Conservation (phyloP, 495 filamentous ascomycete species). For the Trichoderma reesei region DNA sequence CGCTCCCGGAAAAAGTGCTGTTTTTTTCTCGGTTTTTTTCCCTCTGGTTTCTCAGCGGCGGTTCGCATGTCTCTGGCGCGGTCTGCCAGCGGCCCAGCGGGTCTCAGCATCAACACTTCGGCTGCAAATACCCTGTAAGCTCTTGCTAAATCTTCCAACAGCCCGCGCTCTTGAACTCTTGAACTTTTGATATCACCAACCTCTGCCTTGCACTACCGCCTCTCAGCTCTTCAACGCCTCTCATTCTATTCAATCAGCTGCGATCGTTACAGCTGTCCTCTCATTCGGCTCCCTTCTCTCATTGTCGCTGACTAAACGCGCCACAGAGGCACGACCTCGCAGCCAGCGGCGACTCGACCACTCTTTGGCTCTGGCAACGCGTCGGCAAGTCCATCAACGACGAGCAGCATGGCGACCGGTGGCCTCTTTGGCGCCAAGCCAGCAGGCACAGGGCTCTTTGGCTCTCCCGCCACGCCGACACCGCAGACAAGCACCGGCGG, state of each 20-base stretch:
- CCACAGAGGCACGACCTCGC: conserved; percentile 28
- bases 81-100: conserved; percentile 56
- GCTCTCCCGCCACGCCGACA: conserved; percentile 16
- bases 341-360: conserved; percentile 27
- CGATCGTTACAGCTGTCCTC: neutral
- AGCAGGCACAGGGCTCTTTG: conserved; percentile 10
- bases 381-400: conserved; percentile 1
- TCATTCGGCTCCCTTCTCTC: conserved; percentile 7
- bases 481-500: neutral
- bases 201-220: neutral
- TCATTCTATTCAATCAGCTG: neutral
- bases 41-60: neutral
- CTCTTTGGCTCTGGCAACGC: conserved; percentile 20
- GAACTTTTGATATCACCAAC: neutral
- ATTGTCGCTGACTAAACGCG: conserved; percentile 13
- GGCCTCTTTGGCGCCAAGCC: conserved; percentile 35
- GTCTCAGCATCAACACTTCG: conserved; percentile 70
- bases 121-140: conserved; percentile 58
- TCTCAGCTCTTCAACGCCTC: conserved; percentile 2
- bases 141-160: conserved; percentile 8
- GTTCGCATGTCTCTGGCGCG: conserved; percentile 39
- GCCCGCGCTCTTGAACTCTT: neutral
- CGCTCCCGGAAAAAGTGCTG: neutral
- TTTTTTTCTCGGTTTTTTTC: neutral
- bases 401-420: conserved; percentile 21